Evolutionary conservation across 306 rosid genomes (phyloP), one percentile per base, ranked within the genome.

Genomic region (Amphicarpaea edgeworthii): DNA sequence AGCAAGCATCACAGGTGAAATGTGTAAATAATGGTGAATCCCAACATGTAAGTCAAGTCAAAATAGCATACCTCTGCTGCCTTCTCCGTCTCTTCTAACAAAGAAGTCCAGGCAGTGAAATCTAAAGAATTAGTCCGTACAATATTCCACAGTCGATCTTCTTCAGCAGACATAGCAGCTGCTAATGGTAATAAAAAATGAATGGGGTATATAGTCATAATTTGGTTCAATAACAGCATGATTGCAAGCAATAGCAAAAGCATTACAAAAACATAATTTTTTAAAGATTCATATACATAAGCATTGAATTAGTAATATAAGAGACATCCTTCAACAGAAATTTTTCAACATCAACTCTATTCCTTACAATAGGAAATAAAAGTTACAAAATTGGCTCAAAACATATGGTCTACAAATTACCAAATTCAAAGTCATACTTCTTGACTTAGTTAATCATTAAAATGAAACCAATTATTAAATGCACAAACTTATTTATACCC

Each of bases 1-100:
- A 28, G 4, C 3, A 3, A 32, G 57, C 38, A 12, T 20, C 69
- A 15, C 12, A 87, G 43, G 28, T 24, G 30, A 77, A 51, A 32
- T 42, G 59, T 3, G 34, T 10, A 45, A 50, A 80, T n/a, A 12
- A 3, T 8, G 32, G 15, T 26, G 19, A 19, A 32, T 50, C 63
- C 51, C 20, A 24, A 17, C 30, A 67, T 7, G 11, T 5, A 20
- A 63, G 19, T 28, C 34, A 55, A 28, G 16, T 26, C 15, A 54
- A 60, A 83, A 16, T 30, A 70, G 30, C 71, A 75, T 70, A 93
- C 99, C 98, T 92, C 97, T 37, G 96, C 89, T 67, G 85, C 86
- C 82, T 88, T 96, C 87, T 96, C 99, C 15, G 99, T 90, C 85
- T 93, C 99, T 76, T 96, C 99, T 46, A 96, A 90, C 87, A 96